phyloP scores from a whole-genome alignment of 1,284 basidiomycete species.

The Leccinum griseonigrum region DNA sequence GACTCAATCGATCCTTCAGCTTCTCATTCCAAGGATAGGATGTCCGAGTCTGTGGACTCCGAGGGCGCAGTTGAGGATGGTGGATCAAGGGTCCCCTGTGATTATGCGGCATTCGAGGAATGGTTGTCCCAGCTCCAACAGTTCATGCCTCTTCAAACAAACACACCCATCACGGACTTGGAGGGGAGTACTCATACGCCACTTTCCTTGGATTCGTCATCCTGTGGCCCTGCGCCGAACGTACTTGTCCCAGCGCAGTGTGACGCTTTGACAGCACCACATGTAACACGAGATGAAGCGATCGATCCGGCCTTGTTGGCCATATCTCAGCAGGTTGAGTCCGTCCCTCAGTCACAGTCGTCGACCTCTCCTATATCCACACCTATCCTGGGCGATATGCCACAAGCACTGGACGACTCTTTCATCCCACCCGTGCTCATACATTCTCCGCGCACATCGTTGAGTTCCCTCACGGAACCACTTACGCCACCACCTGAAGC shows the following conservation, averaged over 20 bases:
- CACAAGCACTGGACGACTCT: conserved; percentile 4
- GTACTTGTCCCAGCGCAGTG: neutral
- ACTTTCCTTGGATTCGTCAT: conserved; percentile 1
- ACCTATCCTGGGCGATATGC: neutral
- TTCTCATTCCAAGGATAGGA: conserved; percentile 8
- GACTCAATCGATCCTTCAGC: neutral
- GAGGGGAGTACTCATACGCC: conserved; percentile 9
- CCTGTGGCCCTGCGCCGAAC: neutral
- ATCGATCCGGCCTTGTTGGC: conserved; percentile 40
- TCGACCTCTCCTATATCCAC: neutral
- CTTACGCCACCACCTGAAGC: conserved; percentile 29
- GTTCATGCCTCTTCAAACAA: conserved; percentile 30
- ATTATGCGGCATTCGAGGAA: conserved; percentile 44
- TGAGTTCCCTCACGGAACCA: conserved; percentile 36
- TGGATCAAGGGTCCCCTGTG: conserved; percentile 16
- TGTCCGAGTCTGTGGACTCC: neutral
- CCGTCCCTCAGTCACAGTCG: conserved; percentile 1
- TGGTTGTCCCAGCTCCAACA: conserved; percentile 51
- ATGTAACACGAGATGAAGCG: conserved; percentile 19
- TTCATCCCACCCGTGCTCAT: conserved; percentile 27
- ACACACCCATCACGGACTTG: conserved; percentile 9
- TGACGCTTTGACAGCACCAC: neutral
- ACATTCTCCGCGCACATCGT: conserved; percentile 37
- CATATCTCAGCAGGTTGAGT: conserved; percentile 18
- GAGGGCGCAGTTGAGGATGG: conserved; percentile 5